These are phyloP conservation scores for Chlorella sp. DNA, from an alignment of 139 green algal species.

Conservation along the genomic window DNA sequence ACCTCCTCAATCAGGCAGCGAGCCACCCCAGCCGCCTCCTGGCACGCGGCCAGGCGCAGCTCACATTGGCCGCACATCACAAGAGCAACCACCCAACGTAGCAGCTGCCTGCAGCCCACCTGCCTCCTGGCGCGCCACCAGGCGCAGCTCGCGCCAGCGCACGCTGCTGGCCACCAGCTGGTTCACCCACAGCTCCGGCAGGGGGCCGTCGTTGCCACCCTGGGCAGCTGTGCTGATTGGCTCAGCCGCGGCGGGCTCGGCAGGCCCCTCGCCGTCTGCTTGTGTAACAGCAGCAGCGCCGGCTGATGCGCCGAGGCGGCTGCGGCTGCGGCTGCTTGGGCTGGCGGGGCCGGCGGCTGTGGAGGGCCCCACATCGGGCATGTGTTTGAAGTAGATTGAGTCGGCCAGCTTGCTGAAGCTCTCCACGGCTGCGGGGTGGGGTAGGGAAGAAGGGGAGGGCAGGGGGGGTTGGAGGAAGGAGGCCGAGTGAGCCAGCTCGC, in stretches of 20 bases:
- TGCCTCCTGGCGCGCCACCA: constrained; percentile 22
- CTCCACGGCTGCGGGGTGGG: constrained; percentile 45
- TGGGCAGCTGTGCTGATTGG: background rate
- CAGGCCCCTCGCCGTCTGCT: background rate
- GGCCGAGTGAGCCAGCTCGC: background rate
- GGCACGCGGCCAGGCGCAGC: no score
- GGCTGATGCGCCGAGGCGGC: background rate
- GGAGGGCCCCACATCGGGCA: background rate
- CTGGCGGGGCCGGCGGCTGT: background rate
- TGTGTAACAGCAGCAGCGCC: background rate
- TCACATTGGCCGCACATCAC: no score
- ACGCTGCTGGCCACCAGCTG: constrained; percentile 47
- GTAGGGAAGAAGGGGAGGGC: background rate
- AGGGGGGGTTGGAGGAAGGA: no score
- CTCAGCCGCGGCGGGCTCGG: background rate
- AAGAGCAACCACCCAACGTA: no score
- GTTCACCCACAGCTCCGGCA: constrained; percentile 47
- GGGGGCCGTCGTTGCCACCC: background rate
- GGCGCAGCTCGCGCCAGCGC: constrained; percentile 24
- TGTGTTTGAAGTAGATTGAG: constrained; percentile 64
- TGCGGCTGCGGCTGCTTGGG: background rate
- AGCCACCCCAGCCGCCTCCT: no score
- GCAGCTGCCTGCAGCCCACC: background rate
- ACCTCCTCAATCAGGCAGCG: no score
- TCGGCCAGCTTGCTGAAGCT: constrained; percentile 71